Evolutionary conservation across 768 basidiomycete species (phyloP).

Genomic region (Panaeolus cyanescens): DNA sequence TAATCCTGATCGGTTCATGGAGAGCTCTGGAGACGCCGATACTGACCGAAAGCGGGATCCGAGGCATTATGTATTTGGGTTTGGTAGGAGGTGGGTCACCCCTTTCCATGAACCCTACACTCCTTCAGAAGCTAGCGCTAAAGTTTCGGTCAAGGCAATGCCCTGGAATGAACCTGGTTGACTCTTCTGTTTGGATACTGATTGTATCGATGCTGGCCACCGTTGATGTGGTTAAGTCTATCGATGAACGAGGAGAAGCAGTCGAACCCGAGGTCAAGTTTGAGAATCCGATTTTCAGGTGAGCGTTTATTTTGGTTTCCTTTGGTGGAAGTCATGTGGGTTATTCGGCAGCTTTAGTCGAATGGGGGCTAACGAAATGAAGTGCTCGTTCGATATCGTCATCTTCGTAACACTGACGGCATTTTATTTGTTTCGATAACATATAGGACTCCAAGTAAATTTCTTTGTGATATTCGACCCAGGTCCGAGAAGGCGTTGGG

Average conservation of each 20-base stretch:
- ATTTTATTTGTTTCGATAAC: background rate
- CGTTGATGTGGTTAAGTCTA: constrained; percentile 21
- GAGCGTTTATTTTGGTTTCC: constrained; percentile 4
- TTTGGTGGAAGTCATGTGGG: background rate
- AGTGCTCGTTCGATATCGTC: background rate
- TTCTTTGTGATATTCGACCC: constrained; percentile 27
- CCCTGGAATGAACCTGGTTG: constrained; percentile 23
- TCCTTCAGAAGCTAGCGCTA: too few relatives aligned
- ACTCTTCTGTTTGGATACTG: constrained; percentile 21
- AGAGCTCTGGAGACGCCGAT: constrained; percentile 20
- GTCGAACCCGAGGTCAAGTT: constrained; percentile 25
- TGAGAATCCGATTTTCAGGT: constrained; percentile 29
- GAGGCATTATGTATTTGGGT: constrained; percentile 29
- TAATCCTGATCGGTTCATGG: constrained; percentile 33
- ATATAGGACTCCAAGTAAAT: constrained; percentile 22
- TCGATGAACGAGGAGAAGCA: constrained; percentile 24
- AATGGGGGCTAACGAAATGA: background rate
- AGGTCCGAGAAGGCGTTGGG: constrained; percentile 23
- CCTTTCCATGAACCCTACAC: background rate
- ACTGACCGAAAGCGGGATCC: constrained; percentile 22
- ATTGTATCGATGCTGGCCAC: constrained; percentile 17
- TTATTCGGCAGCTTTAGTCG: background rate
- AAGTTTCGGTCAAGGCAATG: constrained; percentile 19
- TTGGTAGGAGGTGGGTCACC: constrained; percentile 28
- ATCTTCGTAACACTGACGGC: background rate